Percentiles rank a stretch among this genome's conserved stretches.
Conservation (phyloP, 305 asterid species). For the Solanum hybrid region DNA sequence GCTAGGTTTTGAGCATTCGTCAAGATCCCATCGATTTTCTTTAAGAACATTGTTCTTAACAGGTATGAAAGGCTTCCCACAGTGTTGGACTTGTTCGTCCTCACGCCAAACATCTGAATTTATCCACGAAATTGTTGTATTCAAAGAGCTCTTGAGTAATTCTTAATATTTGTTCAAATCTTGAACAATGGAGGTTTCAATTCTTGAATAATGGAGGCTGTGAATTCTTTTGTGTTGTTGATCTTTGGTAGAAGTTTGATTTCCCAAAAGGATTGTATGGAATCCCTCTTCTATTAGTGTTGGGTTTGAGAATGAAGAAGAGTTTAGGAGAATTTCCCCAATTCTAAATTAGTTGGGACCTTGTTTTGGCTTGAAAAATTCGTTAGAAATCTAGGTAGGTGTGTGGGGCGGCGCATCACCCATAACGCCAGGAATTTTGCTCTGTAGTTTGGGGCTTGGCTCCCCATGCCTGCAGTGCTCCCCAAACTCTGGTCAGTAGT, state of each 20-base stretch:
- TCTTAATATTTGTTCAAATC: background rate
- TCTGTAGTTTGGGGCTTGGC: background rate
- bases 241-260: background rate
- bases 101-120: no score
- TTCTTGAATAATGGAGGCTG: background rate
- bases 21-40: background rate
- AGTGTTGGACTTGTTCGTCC: background rate
- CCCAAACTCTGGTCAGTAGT: background rate
- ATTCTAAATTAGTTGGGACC: background rate
- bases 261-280: background rate
- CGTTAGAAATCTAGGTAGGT: background rate
- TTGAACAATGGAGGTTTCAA: no score
- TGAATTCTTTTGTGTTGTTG: background rate
- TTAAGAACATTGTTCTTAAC: background rate
- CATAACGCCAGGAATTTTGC: background rate
- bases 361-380: background rate
- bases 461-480: background rate
- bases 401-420: background rate
- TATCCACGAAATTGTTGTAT: background rate
- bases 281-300: background rate
- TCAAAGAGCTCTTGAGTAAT: background rate
- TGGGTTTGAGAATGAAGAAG: background rate
- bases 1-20: background rate
- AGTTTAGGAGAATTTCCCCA: background rate
- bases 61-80: background rate